Evolutionary conservation across 495 filamentous ascomycete species (phyloP), one percentile per base, ranked within the genome.

Genomic region (Hapsidospora chrysogenum): DNA sequence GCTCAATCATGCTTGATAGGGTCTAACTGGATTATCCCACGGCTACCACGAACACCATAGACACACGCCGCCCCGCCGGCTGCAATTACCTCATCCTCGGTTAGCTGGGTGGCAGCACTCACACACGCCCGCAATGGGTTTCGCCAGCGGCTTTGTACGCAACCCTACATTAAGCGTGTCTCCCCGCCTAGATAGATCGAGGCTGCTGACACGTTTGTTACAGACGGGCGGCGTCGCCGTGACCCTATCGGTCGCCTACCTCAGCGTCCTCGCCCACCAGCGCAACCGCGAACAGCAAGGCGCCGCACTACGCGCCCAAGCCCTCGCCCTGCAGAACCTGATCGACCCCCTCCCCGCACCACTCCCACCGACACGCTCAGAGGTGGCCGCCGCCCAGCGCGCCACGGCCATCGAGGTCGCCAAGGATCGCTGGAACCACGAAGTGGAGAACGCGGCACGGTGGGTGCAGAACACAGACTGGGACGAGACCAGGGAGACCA

Each of bases 151-250:
- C 52, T 82, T 92, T 46, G 85, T 93, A 14, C 23, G 30, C 25
- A 8, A 35, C 10, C 19, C 11, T 34, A 34, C 41, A 38, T n/a
- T 43, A 33, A 17, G 19, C 14, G 11, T 32, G 34, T 39, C 17
- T 40, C 42, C 30, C n/a, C n/a, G n/a, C n/a, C n/a, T n/a, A n/a
- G n/a, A n/a, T n/a, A 26, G 7, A 26, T 26, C n/a, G 9, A 31
- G 10, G 17, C 9, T 26, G 42, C 44, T 39, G 26, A 55, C 45
- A 28, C 33, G 31, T 44, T 27, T 35, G 43, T 40, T 41, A 9
- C 39, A 82, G 78, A 67, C 85, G 49, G 77, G 83, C 47, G 86
- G 89, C 44, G 70, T 89, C 26, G 82, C 87, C 42, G 65, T 97
- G 26, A 92, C 87, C 31, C 73, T 83, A 30, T 74, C 78, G 17